These are phyloP conservation scores for Hypoxylon lenormandii DNA, from an alignment of 495 filamentous ascomycete genomes.

Conservation along the genomic window DNA sequence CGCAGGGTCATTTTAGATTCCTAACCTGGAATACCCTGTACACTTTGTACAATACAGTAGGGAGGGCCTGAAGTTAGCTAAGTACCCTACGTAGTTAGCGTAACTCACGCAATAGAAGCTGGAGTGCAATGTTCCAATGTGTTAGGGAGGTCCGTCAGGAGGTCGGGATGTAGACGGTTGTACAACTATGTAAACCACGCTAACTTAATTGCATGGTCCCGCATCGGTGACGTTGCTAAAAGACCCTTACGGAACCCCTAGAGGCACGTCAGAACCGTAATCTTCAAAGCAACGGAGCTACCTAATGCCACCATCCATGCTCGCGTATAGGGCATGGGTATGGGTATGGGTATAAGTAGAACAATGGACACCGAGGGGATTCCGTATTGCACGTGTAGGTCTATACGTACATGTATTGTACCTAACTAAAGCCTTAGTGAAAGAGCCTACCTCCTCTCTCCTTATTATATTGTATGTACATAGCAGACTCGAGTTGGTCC, in stretches of 20 bases:
- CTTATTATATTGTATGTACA: conserved; percentile 7
- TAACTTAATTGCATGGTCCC: conserved; percentile 25
- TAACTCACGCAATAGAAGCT: conserved; percentile 2
- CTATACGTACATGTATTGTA: conserved; percentile 8
- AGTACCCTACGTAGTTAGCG: conserved; percentile 21
- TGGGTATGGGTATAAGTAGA: conserved; percentile 2
- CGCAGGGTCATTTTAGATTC: conserved; percentile 10
- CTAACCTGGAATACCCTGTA: conserved; percentile 6
- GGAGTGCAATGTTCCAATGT: neutral
- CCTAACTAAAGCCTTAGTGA: neutral
- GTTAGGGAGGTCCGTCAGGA: no score
- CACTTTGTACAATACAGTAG: neutral
- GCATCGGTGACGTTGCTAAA: conserved; percentile 39
- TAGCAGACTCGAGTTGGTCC: conserved; percentile 14
- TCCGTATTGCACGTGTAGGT: conserved; percentile 1
- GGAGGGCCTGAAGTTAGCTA: conserved; percentile 15
- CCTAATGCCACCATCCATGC: conserved; percentile 2
- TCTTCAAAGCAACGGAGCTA: conserved; percentile 12
- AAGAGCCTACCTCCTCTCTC: conserved; percentile 11
- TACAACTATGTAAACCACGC: neutral
- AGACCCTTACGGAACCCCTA: conserved; percentile 40
- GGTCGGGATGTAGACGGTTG: no score
- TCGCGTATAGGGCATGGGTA: conserved; percentile 14
- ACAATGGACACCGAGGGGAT: conserved; percentile 13
- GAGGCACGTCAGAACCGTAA: conserved; percentile 36